phyloP scores from a whole-genome alignment of 768 basidiomycete species.

The Epithele typhae region DNA sequence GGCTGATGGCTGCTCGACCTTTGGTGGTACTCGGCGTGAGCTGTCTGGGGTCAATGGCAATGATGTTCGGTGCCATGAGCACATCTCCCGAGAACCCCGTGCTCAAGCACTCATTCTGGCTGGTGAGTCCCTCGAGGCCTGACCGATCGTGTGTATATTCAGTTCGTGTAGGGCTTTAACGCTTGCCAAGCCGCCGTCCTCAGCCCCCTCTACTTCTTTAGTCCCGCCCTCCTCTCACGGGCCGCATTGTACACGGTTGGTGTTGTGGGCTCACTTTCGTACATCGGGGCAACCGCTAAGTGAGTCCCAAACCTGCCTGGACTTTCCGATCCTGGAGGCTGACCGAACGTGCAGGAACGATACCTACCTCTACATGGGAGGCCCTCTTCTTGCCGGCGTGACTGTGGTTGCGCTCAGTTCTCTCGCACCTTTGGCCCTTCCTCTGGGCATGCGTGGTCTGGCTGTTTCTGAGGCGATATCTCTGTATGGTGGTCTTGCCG shows the following conservation, averaged over 20 bases:
- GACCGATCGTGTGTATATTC: conserved; percentile 1
- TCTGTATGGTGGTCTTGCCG: conserved; percentile 84
- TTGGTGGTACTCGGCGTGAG: conserved; percentile 84
- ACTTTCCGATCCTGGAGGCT: background rate
- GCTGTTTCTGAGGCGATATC: conserved; percentile 74
- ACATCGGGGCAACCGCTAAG: conserved; percentile 86
- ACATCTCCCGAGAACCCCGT: conserved; percentile 73
- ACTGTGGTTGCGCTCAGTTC: conserved; percentile 83
- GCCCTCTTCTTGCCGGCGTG: conserved; percentile 83
- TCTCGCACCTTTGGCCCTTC: conserved; percentile 88
- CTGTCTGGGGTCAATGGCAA: conserved; percentile 73
- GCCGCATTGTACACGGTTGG: conserved; percentile 87
- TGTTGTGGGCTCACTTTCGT: conserved; percentile 80
- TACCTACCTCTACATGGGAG: conserved; percentile 82
- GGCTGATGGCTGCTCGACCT: conserved; percentile 81
- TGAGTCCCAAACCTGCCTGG: conserved; percentile 25
- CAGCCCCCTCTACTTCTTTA: conserved; percentile 85
- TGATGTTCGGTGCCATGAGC: conserved; percentile 79
- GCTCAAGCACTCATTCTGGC: conserved; percentile 79
- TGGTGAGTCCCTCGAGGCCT: conserved; percentile 39
- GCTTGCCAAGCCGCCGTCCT: conserved; percentile 83
- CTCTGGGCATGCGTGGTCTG: conserved; percentile 72
- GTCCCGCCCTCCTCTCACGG: conserved; percentile 78
- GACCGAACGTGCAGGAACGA: conserved; percentile 44
- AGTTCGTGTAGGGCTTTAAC: conserved; percentile 63